Conservation (phyloP, 805 yeast species). For the Clavispora santaluciae region DNA sequence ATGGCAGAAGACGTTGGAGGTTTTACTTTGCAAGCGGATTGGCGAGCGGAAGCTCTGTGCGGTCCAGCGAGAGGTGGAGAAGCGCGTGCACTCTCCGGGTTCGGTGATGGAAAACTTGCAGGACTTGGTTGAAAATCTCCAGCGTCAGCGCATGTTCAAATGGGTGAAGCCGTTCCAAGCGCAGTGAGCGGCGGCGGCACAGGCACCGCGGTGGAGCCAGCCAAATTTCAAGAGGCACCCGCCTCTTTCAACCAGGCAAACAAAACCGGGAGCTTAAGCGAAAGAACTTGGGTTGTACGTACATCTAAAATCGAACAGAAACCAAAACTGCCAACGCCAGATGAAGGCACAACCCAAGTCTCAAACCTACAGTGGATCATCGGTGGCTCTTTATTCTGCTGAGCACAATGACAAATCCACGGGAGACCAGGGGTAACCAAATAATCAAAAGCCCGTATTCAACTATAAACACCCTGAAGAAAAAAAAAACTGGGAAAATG, state of each 20-base stretch:
- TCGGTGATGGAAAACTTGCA: neutral
- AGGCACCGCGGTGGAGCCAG: no score
- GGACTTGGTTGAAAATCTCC: neutral
- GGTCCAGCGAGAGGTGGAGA: neutral
- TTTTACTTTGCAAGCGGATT: neutral
- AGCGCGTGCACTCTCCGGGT: neutral
- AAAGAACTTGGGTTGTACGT: neutral
- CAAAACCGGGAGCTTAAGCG: neutral
- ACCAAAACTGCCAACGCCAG: neutral
- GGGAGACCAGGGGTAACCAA: slow-evolving; percentile 20
- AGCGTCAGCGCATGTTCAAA: neutral
- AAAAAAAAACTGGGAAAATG: slow-evolving; percentile 8
- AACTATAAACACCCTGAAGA: slow-evolving; percentile 25
- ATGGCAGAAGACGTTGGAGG: neutral
- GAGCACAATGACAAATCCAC: slow-evolving; percentile 39
- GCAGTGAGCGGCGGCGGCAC: neutral
- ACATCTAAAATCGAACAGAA: neutral
- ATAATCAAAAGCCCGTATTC: slow-evolving; percentile 19
- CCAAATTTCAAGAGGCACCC: slow-evolving; percentile 1
- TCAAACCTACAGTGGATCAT: slow-evolving; percentile 32
- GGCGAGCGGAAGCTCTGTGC: neutral
- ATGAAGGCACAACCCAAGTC: slow-evolving; percentile 8
- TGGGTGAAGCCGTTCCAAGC: neutral
- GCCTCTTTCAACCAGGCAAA: slow-evolving; percentile 2
- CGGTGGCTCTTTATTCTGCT: slow-evolving; percentile 42